These are phyloP conservation scores for Mortierella sp. DNA, from an alignment of 371 early-diverging fungal genomes.

Conservation along the genomic window DNA sequence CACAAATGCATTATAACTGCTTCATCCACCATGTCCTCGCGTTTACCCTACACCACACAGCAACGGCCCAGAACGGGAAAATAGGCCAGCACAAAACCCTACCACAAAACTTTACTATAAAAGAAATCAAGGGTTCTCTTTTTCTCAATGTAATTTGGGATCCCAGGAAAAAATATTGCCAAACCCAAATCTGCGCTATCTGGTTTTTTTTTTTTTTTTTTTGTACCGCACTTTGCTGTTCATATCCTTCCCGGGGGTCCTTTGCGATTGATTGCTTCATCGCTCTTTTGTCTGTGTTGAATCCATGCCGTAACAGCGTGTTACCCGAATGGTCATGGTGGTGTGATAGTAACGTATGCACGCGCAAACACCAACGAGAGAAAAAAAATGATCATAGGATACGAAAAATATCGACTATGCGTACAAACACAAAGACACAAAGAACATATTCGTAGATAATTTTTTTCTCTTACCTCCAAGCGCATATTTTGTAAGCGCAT, in stretches of 20 bases:
- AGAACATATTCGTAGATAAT: neutral
- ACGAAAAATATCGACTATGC: too few species aligned
- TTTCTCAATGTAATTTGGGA: neutral
- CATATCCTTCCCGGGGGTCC: too few species aligned
- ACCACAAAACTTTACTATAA: neutral
- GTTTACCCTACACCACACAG: too few species aligned
- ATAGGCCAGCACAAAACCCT: neutral
- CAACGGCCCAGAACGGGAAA: too few species aligned
- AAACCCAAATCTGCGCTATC: conserved; percentile 23
- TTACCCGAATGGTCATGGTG: neutral
- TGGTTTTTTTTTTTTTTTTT: neutral
- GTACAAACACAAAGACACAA: too few species aligned
- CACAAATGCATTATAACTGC: too few species aligned
- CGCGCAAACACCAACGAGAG: neutral
- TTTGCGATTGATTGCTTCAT: too few species aligned
- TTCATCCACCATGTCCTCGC: too few species aligned
- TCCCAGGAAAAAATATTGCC: conserved; percentile 3
- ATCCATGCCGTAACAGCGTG: neutral
- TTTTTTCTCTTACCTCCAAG: conserved; percentile 32
- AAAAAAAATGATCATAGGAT: neutral
- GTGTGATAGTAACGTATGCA: neutral
- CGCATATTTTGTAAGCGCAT: conserved; percentile 38
- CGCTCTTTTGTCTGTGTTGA: too few species aligned
- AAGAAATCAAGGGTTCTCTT: conserved; percentile 20
- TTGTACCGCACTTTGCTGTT: neutral